These are phyloP conservation scores for Lavandula angustifolia DNA, from an alignment of 257 asterid species.

Conservation along the genomic window DNA sequence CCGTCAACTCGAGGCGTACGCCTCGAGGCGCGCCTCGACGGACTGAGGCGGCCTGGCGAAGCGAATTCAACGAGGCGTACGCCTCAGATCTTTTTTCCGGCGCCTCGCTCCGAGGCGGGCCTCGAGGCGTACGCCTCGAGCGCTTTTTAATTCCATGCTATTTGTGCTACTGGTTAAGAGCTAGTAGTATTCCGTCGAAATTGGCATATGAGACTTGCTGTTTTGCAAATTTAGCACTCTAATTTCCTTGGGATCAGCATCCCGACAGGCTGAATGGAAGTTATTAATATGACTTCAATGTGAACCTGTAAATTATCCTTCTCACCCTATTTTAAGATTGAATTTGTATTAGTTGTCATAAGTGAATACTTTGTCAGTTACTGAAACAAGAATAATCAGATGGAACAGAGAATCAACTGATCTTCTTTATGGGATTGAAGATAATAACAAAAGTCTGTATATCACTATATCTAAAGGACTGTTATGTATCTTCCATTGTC, in stretches of 20 bases:
- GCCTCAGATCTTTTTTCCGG: no score
- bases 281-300: not conserved
- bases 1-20: no score
- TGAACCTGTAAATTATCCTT: not conserved
- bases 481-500: constrained; percentile 21
- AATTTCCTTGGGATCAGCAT: not conserved
- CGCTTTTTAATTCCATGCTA: no score
- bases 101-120: no score
- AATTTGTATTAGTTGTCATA: constrained; percentile 9
- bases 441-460: not conserved
- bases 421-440: constrained; percentile 9
- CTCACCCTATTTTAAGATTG: constrained; percentile 13
- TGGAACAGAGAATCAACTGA: not conserved
- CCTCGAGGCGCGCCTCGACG: no score
- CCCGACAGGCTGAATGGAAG: not conserved
- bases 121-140: no score
- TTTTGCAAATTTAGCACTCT: not conserved
- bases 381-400: not conserved
- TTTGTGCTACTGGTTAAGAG: not conserved
- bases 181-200: not conserved
- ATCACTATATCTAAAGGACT: not conserved
- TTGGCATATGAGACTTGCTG: not conserved
- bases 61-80: no score
- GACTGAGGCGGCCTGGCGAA: no score
- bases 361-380: constrained; percentile 4